Percentiles rank a stretch among this genome's conserved stretches.
phyloP scores from a whole-genome alignment of 495 filamentous ascomycete species.

The Thermochaetoides thermophila region DNA sequence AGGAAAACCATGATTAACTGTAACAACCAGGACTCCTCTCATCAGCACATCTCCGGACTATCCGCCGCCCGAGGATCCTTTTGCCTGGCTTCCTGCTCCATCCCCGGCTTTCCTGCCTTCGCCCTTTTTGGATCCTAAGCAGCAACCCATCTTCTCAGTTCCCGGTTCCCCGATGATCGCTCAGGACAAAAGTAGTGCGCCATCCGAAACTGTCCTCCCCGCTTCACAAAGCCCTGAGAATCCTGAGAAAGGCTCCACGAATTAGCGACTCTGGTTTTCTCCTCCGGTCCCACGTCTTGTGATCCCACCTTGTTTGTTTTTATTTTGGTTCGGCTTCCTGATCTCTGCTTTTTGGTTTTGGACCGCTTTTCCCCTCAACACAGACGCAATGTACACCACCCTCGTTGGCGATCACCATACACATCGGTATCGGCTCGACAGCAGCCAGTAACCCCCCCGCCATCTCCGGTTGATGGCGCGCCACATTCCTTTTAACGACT shows the following conservation, averaged over 20 bases:
- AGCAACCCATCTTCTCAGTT: constrained; percentile 16
- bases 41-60: constrained; percentile 22
- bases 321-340: constrained; percentile 9
- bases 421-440: constrained; percentile 8
- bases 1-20: constrained; percentile 32
- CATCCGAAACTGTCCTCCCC: constrained; percentile 5
- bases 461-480: too few species aligned
- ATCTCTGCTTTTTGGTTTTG: constrained; percentile 12
- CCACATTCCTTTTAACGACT: constrained; percentile 28
- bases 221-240: too few species aligned
- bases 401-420: constrained; percentile 30
- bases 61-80: constrained; percentile 21
- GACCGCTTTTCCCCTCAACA: constrained; percentile 17
- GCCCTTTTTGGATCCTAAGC: constrained; percentile 25
- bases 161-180: constrained; percentile 23
- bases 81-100: constrained; percentile 11
- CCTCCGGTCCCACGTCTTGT: constrained; percentile 9
- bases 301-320: constrained; percentile 6
- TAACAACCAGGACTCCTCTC: constrained; percentile 30
- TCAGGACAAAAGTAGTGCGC: constrained; percentile 16
- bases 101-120: constrained; percentile 16
- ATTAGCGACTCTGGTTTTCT: too few species aligned
- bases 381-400: constrained; percentile 36
- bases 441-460: too few species aligned
- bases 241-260: too few species aligned